A percentile compares a stretch with the other conserved stretches of the same genome.
phyloP scores from a whole-genome alignment of 306 rosid genomes.

The Castanea sativa region DNA sequence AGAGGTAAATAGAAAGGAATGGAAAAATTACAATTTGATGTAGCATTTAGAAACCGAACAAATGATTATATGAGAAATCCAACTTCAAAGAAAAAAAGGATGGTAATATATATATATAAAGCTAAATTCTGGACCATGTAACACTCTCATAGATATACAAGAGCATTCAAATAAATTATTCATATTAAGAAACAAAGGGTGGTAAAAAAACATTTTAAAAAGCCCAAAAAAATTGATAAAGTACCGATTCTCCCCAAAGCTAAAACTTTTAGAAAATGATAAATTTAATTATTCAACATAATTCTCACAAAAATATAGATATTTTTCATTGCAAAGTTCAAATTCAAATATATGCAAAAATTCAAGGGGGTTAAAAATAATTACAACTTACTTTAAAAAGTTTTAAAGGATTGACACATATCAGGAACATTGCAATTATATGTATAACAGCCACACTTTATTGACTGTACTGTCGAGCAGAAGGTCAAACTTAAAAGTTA shows the following conservation, averaged over 20 bases:
- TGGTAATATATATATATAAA: neutral
- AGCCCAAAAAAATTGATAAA: neutral
- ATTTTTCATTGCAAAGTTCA: neutral
- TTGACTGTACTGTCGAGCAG: too few species aligned
- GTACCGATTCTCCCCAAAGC: too few species aligned
- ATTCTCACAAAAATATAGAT: too few species aligned
- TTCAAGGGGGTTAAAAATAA: too few species aligned
- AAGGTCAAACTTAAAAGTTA: neutral
- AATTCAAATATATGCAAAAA: neutral
- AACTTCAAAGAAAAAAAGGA: neutral
- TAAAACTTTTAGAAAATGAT: too few species aligned
- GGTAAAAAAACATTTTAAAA: neutral
- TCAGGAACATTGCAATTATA: neutral
- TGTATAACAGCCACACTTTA: too few species aligned
- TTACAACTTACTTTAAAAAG: neutral
- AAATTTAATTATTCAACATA: too few species aligned
- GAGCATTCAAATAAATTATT: neutral
- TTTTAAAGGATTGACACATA: neutral
- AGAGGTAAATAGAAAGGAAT: neutral
- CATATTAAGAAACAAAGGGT: neutral
- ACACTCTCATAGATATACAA: neutral
- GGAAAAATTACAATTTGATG: neutral
- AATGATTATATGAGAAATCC: neutral
- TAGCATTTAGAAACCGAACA: neutral
- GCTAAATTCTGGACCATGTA: neutral